Evolutionary conservation across 2,329 filamentous ascomycete species (phyloP).

Genomic region (Aureobasidium sp.): DNA sequence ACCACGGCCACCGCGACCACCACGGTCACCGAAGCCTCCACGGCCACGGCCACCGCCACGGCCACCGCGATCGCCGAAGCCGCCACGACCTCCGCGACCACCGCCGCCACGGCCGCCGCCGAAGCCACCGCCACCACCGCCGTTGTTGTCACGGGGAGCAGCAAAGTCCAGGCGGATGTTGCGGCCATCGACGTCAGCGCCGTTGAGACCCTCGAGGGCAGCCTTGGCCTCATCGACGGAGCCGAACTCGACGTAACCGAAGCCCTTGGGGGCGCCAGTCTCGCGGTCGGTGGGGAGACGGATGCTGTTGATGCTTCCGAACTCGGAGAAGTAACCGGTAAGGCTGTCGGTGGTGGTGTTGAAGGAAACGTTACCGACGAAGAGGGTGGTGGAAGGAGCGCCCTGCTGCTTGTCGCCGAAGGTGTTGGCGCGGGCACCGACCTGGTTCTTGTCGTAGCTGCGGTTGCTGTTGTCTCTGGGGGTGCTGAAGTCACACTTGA

Average conservation of each 20-base stretch:
- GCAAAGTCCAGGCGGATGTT: slow-evolving; percentile 77
- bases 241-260: slow-evolving; percentile 80
- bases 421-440: slow-evolving; percentile 51
- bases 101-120: slow-evolving; percentile 32
- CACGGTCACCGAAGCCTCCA: slow-evolving; percentile 42
- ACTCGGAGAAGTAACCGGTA: slow-evolving; percentile 63
- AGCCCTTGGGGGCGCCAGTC: slow-evolving; percentile 78
- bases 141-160: slow-evolving; percentile 41
- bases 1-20: slow-evolving; percentile 45
- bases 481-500: slow-evolving; percentile 74
- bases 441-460: slow-evolving; percentile 44
- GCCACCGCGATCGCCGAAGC: slow-evolving; percentile 42
- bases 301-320: slow-evolving; percentile 65
- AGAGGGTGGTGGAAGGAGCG: slow-evolving; percentile 77
- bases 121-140: slow-evolving; percentile 37
- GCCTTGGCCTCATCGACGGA: slow-evolving; percentile 74
- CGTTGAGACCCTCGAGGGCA: slow-evolving; percentile 63
- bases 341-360: slow-evolving; percentile 70
- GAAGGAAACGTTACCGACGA: slow-evolving; percentile 86
- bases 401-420: slow-evolving; percentile 69
- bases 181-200: slow-evolving; percentile 63
- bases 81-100: slow-evolving; percentile 34
- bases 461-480: slow-evolving; percentile 39
- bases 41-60: slow-evolving; percentile 45
- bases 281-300: slow-evolving; percentile 85